Evolutionary conservation across 805 yeast species (phyloP), one percentile per base, ranked within the genome.

Genomic region (Ogataea methanolica): DNA sequence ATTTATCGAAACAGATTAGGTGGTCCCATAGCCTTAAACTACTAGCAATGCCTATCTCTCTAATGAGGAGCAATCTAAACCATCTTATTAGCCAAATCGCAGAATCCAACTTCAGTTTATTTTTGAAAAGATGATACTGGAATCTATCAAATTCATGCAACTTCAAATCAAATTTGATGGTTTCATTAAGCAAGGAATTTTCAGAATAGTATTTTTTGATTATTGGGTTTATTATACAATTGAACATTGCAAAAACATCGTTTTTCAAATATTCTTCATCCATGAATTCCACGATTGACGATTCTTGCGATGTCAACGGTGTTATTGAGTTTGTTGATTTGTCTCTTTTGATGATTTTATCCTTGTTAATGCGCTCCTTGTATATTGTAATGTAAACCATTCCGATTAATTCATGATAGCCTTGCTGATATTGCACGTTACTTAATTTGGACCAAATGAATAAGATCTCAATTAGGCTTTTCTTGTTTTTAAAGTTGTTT

Each of bases 11-110:
- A 4, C 63, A 51, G 14, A 75, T 69, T 21, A 79, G 53, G 47
- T 74, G 74, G 56, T 79, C 83, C 83, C 83, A 79, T 19, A 75
- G 56, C 23, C 63, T 55, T 21, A 71, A 61, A 0, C 72, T 60
- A 17, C 61, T 55, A 3, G 46, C 47, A 8, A 68, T 46, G 1
- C 79, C 80, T 29, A 79, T 57, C 52, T 79, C 83, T 44, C 83
- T 60, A 6, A 72, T 62, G 16, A 77, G 61, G 4, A 78, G 50
- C 34, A 79, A 61, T 23, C 82, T 60, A 29, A 74, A 69, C 60
- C 73, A 79, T 39, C 83, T 57, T n/a, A 79, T 73, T 23, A 77
- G 65, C 83, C 83, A 79, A 39, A 79, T 66, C 44, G 77, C 76
- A 2, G 79, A 69, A 49, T 78, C 82, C 5, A 78, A 58, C 48